Evolutionary conservation across 441 rosid genomes (phyloP), one percentile per base, ranked within the genome.

Genomic region (Dalechampia spathulata): DNA sequence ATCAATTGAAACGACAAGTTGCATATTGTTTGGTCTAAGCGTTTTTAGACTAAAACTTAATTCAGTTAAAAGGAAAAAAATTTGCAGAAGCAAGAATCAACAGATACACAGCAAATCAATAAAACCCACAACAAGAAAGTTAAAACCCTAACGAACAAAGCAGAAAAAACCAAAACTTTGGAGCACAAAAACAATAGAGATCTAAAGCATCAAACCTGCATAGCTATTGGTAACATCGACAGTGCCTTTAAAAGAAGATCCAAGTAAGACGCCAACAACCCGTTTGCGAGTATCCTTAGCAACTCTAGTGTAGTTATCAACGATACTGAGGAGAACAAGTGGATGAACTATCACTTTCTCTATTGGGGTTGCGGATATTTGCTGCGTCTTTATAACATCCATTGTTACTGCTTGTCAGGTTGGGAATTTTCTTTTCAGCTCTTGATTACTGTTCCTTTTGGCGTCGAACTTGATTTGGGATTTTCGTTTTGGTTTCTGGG

Each of bases 261-360:
- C 89, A 57, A 90, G 94, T 10, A 90, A 64, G 58, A 90, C 87
- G 0, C 94, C 96, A 55, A 85, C 85, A 41, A 90, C 96, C 21
- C 94, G 91, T 70, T 78, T 85, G 70, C 82, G 83, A 9, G 89
- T 78, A 60, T 90, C 96, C 70, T 82, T 85, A 28, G 97, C 91
- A 59, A 90, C 96, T 51, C 95, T 72, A 69, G 78, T 85, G 81
- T 83, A 90, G 77, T 85, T 87, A 66, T 90, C 96, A 54, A 87
- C 96, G 74, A 90, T 78, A 69, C 94, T 90, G 10, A 87, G 86
- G 49, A 87, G 83, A 62, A 87, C 97, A 32, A 90, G 87, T 10
- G 94, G 97, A 45, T 90, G 97, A 60, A 90, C 96, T 32, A 90
- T 62, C 59, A 90, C 94, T 54, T 85, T 83, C 86, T 85, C 96